Evolutionary conservation across 2,329 filamentous ascomycete genomes (phyloP).

Genomic region (Annulohypoxylon truncatum): DNA sequence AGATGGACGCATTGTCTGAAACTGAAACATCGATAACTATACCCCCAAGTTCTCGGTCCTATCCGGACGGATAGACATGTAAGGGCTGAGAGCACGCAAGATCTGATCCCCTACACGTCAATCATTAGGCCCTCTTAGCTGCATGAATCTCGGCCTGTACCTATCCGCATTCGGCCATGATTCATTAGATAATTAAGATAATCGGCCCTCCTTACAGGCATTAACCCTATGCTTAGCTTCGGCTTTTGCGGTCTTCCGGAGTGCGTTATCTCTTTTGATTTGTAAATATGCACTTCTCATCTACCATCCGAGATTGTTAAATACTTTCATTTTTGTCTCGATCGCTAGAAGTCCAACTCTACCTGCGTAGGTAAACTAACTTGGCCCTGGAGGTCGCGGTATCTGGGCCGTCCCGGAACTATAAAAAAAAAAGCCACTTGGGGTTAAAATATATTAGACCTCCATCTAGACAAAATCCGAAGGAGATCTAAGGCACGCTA

Average conservation of each 20-base stretch:
- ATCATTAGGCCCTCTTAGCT: slow-evolving; percentile 26
- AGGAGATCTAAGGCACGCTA: slow-evolving; percentile 3
- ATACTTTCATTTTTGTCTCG: neutral
- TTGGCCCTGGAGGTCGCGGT: slow-evolving; percentile 29
- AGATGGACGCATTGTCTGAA: neutral
- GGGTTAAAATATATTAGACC: slow-evolving; percentile 4
- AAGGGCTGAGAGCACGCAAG: slow-evolving; percentile 40
- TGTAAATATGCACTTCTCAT: slow-evolving; percentile 17
- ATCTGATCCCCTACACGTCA: slow-evolving; percentile 35
- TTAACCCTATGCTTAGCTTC: slow-evolving; percentile 33
- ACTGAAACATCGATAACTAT: slow-evolving; percentile 4
- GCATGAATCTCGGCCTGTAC: slow-evolving; percentile 22
- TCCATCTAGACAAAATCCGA: neutral
- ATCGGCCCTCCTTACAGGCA: slow-evolving; percentile 35
- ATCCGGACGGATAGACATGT: slow-evolving; percentile 10
- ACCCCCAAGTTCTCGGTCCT: slow-evolving; percentile 9
- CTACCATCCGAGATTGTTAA: neutral
- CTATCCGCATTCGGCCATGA: slow-evolving; percentile 38
- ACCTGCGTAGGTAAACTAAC: slow-evolving; percentile 1
- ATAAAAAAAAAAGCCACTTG: slow-evolving; percentile 5
- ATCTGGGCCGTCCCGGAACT: slow-evolving; percentile 22
- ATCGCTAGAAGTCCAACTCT: neutral
- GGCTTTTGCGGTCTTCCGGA: slow-evolving; percentile 32
- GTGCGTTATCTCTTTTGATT: slow-evolving; percentile 14
- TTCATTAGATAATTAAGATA: slow-evolving; percentile 41